Conservation (phyloP, 2,329 filamentous ascomycete species). For the Cryphonectria parasitica region DNA sequence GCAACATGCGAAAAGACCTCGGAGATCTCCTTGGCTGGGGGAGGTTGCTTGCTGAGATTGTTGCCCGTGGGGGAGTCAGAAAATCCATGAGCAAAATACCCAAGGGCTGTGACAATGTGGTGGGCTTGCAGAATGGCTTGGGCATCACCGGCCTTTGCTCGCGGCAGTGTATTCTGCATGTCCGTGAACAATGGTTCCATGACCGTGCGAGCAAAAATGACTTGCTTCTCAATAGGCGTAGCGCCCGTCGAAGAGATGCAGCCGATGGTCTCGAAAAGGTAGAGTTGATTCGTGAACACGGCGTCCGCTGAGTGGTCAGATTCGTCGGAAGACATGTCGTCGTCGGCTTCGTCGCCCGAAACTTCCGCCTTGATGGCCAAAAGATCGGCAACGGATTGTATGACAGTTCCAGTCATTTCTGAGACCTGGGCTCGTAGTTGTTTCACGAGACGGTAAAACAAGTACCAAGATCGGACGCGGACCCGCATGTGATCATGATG, state of each 20-base stretch:
- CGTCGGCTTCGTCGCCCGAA: slow-evolving; percentile 75
- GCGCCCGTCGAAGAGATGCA: slow-evolving; percentile 82
- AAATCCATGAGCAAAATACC: slow-evolving; percentile 89
- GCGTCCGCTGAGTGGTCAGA: slow-evolving; percentile 89
- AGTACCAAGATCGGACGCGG: slow-evolving; percentile 91
- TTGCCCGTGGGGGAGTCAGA: slow-evolving; percentile 78
- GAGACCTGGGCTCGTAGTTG: slow-evolving; percentile 83
- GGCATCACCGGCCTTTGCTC: slow-evolving; percentile 80
- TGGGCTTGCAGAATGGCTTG: slow-evolving; percentile 87
- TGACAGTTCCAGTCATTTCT: slow-evolving; percentile 87
- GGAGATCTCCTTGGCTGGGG: slow-evolving; percentile 69
- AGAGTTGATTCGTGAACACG: slow-evolving; percentile 87
- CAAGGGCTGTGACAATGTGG: slow-evolving; percentile 94
- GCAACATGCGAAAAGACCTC: slow-evolving; percentile 85
- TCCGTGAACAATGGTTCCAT: slow-evolving; percentile 90
- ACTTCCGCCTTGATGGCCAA: slow-evolving; percentile 90
- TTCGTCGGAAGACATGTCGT: slow-evolving; percentile 95
- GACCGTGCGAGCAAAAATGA: slow-evolving; percentile 82
- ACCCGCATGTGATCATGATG: slow-evolving; percentile 89
- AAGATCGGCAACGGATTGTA: slow-evolving; percentile 86
- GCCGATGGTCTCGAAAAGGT: slow-evolving; percentile 92
- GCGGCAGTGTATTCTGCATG: slow-evolving; percentile 76
- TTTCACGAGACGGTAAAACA: slow-evolving; percentile 92
- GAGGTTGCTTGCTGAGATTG: slow-evolving; percentile 46
- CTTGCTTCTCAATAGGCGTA: slow-evolving; percentile 83